Evolutionary conservation across 352 stramenopile genomes (phyloP), one percentile per base, ranked within the genome.

Genomic region (Blastocystis sp.): DNA sequence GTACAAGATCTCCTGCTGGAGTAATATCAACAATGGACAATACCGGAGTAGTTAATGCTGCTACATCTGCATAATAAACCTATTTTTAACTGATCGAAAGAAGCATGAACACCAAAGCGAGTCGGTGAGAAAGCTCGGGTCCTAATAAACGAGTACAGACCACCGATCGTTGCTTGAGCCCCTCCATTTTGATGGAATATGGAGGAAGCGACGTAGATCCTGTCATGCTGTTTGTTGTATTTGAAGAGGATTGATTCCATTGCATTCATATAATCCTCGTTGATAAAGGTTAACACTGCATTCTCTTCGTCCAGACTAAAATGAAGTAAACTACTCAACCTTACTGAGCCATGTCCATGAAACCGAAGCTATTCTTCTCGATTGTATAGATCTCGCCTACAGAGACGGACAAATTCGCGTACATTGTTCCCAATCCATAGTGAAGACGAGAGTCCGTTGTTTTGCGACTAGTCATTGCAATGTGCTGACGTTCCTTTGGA

Each of bases 191-290:
- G 29, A 43, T 84, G 73, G 39, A 45, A 26, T 8, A 84, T 47
- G 1, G 29, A 68, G 39, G 23, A 23, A n/a, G 45, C 53, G 29
- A 84, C 73, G 20, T 6, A 26, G 6, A 84, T 50, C 6, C 68
- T 56, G 34, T 84, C 73, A 2, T 50, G 64, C 8, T 45, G 18
- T 15, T 56, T 26, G 9, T 68, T 29, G 56, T 84, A 84, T 34
- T 84, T 84, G 73, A 84, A 84, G 23, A 84, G 53, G 39, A 84
- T 84, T 6, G 73, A 84, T 29, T 84, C 50, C 34, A 84, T 84
- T 29, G 23, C 73, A 23, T 84, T 84, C 26, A 66, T 43, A 15
- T 47, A 39, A 13, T 68, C 34, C 29, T 84, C 73, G 39, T 84
- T 54, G 53, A 84, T 84, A 37, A 84, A 84, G 1, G 73, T 84